phyloP scores from a whole-genome alignment of 306 rosid genomes.

The Phaseolus lunatus region DNA sequence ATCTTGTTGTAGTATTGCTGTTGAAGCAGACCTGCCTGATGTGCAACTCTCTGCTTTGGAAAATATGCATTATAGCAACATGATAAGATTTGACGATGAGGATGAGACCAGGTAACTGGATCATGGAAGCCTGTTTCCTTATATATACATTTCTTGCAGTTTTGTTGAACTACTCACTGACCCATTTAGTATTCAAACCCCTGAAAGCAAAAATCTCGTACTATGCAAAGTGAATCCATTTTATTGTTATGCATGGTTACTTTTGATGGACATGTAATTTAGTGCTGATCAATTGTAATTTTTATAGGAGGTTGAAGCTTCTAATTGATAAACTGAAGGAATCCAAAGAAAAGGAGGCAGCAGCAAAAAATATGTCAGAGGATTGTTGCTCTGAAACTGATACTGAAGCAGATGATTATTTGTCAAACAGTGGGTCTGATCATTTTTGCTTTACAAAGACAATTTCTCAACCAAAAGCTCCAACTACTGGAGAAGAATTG shows the following conservation, averaged over 20 bases:
- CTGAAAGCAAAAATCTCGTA: conserved; percentile 7
- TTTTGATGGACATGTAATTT: conserved; percentile 32
- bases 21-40: conserved; percentile 71
- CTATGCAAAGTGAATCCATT: conserved; percentile 35
- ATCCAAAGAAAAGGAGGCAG: conserved; percentile 48
- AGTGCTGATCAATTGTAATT: conserved; percentile 37
- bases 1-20: conserved; percentile 71
- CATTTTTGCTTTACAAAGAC: conserved; percentile 53
- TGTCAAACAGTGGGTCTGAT: conserved; percentile 54
- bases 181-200: conserved; percentile 33
- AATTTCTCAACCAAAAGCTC: conserved; percentile 50
- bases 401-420: conserved; percentile 61
- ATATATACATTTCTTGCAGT: conserved; percentile 33
- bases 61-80: conserved; percentile 90
- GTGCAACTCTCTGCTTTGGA: conserved; percentile 82
- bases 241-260: conserved; percentile 19
- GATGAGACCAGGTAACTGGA: conserved; percentile 79
- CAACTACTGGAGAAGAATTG: conserved; percentile 52
- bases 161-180: conserved; percentile 10
- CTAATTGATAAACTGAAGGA: conserved; percentile 69
- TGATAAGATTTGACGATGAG: conserved; percentile 84
- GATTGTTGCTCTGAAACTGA: conserved; percentile 87
- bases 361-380: conserved; percentile 51
- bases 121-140: conserved; percentile 33
- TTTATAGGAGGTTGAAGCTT: conserved; percentile 75